Base-by-base conservation (phyloP, 441 rosid genomes). In the Capsella rubella region DNA sequence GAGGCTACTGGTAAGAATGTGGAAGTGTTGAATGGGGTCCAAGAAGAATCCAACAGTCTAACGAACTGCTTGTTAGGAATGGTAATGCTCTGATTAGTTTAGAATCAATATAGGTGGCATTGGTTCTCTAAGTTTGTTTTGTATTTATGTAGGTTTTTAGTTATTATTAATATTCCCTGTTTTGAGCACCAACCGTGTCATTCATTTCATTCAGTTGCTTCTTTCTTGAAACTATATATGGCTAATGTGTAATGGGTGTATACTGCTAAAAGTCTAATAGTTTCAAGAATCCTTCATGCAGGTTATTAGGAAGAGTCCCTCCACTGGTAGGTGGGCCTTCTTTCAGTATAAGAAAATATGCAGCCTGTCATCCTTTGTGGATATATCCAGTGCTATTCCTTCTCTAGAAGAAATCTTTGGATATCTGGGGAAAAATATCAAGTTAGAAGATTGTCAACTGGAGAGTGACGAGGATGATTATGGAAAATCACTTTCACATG, bases 311-410 rank as follows among this genome's bases (percentile, higher is more conserved):
- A 90, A 79, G 72, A 82, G 78, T 66, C 81, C 82, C 54, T 87
- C 91, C 58, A 67, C 91, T 80, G 76, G 87, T 81, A 89, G 78
- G 74, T 91, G 96, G 98, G 81, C 90, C 75, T 79, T 81, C 78
- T 67, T 78, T 57, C 87, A 85, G 82, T 91, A 82, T 75, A 86
- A 87, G 84, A 91, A 83, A 69, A 70, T 85, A 16, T 73, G 81
- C 64, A 83, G 69, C 74, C 67, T 81, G 69, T 82, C 88, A 50
- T 81, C 93, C 66, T 78, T 83, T 80, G 69, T 75, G 75, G 86
- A 73, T 75, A 57, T 73, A 69, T 78, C 89, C 50, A 87, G 81
- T 67, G 79, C 78, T 61, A 69, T 68, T 71, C 78, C 86, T 73
- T 73, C 87, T 71, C 72, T 95, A 42, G 93, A 84, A 75, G 82